phyloP scores from a whole-genome alignment of 139 green algal genomes.

The Pedinophyceae sp. region DNA sequence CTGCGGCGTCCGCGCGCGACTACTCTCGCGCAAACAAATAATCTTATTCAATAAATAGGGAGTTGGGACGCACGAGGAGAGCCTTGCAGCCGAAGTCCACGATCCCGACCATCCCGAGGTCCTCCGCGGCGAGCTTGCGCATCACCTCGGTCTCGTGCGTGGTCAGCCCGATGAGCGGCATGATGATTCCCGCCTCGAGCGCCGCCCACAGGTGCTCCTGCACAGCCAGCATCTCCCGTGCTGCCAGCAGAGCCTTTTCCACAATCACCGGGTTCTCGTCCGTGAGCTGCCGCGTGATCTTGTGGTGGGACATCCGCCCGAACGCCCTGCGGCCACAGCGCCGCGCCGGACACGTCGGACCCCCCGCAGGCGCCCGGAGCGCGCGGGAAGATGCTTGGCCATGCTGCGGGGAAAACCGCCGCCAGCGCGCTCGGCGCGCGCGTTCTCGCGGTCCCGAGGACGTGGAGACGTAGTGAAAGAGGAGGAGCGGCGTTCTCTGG shows the following conservation, averaged over 20 bases:
- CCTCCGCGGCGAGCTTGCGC: neutral
- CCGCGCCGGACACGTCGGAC: neutral
- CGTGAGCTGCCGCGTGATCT: slow-evolving; percentile 11
- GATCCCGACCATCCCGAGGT: neutral
- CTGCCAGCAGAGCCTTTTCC: slow-evolving; percentile 29
- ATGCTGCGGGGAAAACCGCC: too few relatives aligned
- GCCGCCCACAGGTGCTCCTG: neutral
- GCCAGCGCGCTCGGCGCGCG: too few relatives aligned
- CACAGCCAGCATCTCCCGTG: slow-evolving; percentile 28
- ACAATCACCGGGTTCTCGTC: slow-evolving; percentile 16
- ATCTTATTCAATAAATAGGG: too few relatives aligned
- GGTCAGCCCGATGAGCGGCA: neutral
- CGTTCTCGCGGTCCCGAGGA: too few relatives aligned
- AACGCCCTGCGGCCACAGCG: neutral
- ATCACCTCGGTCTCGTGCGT: neutral
- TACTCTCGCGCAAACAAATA: too few relatives aligned
- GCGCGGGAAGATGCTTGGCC: too few relatives aligned
- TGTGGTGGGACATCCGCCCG: neutral
- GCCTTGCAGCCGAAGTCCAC: slow-evolving; percentile 2
- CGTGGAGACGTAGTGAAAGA: too few relatives aligned
- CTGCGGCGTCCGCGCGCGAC: too few relatives aligned
- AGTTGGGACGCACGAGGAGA: too few relatives aligned
- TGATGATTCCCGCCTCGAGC: slow-evolving; percentile 6
- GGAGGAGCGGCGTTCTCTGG: too few relatives aligned
- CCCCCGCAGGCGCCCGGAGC: too few relatives aligned